phyloP scores from a whole-genome alignment of 495 filamentous ascomycete genomes.

The Neurospora sp. region DNA sequence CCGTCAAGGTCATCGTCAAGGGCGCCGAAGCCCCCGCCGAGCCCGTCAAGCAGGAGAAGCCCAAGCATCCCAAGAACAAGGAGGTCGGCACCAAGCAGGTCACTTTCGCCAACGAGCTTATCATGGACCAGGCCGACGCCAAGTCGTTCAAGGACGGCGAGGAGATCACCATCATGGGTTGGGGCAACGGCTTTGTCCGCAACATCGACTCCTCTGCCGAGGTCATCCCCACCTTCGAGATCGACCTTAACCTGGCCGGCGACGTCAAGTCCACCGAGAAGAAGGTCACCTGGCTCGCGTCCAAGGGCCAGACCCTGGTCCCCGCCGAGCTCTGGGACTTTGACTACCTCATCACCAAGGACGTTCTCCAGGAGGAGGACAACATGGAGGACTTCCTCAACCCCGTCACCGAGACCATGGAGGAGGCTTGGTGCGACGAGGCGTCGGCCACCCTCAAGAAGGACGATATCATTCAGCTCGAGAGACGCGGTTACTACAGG shows the following conservation, averaged over 20 bases:
- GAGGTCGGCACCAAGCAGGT: slow-evolving; percentile 79
- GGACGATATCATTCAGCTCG: slow-evolving; percentile 87
- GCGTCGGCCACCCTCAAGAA: slow-evolving; percentile 66
- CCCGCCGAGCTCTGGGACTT: slow-evolving; percentile 83
- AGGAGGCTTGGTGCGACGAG: slow-evolving; percentile 66
- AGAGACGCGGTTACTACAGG: slow-evolving; percentile 84
- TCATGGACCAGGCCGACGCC: slow-evolving; percentile 81
- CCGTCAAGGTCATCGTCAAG: slow-evolving; percentile 56
- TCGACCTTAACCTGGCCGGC: slow-evolving; percentile 75
- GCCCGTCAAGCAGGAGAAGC: slow-evolving; percentile 61
- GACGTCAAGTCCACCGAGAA: slow-evolving; percentile 92
- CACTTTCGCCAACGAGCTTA: slow-evolving; percentile 54
- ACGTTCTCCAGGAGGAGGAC: slow-evolving; percentile 75
- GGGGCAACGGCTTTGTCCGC: slow-evolving; percentile 81
- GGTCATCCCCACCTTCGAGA: slow-evolving; percentile 54
- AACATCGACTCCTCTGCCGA: slow-evolving; percentile 42
- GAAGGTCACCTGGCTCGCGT: slow-evolving; percentile 86
- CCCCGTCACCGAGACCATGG: slow-evolving; percentile 62
- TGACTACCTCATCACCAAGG: slow-evolving; percentile 87
- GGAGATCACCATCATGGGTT: slow-evolving; percentile 91
- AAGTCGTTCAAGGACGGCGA: slow-evolving; percentile 71
- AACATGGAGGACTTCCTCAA: slow-evolving; percentile 71
- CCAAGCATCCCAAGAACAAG: slow-evolving; percentile 79
- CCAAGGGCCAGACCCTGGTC: slow-evolving; percentile 61
- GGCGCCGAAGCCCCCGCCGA: slow-evolving; percentile 51